Conservation (phyloP, 345 rosid genomes). For the Moringa oleifera region DNA sequence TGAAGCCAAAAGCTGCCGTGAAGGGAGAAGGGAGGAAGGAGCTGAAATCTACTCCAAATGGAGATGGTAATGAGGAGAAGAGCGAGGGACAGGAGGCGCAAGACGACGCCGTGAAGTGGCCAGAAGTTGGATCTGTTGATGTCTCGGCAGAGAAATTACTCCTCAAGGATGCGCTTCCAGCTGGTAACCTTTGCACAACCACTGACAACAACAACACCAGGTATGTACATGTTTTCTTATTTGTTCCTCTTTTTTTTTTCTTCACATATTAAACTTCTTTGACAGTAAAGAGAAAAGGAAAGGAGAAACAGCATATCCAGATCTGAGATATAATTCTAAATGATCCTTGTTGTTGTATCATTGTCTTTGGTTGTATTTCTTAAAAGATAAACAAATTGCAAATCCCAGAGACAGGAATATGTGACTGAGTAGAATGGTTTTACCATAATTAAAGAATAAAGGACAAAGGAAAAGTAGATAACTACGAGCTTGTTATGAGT, state of each 20-base stretch:
- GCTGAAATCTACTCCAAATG: background rate
- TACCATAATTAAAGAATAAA: too few species aligned
- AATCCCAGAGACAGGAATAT: too few species aligned
- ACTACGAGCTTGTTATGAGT: too few species aligned
- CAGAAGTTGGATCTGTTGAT: constrained; percentile 29
- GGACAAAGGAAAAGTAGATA: too few species aligned
- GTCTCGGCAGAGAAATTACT: constrained; percentile 17
- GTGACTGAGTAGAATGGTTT: too few species aligned
- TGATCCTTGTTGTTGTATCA: background rate
- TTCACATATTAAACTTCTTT: background rate
- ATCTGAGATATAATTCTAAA: background rate
- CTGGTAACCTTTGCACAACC: background rate
- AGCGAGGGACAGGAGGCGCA: constrained; percentile 9
- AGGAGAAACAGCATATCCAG: background rate
- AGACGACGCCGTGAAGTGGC: constrained; percentile 14
- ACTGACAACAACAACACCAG: background rate
- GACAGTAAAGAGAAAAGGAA: background rate
- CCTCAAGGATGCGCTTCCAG: constrained; percentile 17
- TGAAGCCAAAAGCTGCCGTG: constrained; percentile 15
- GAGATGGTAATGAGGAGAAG: constrained; percentile 20
- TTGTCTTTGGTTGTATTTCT: too few species aligned
- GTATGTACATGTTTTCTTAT: constrained; percentile 9
- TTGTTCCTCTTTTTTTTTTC: constrained; percentile 4
- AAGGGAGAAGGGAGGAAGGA: constrained; percentile 7
- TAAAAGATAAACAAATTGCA: too few species aligned